Conservation (phyloP, 2,329 filamentous ascomycete species). For the Nigrospora osmanthi region DNA sequence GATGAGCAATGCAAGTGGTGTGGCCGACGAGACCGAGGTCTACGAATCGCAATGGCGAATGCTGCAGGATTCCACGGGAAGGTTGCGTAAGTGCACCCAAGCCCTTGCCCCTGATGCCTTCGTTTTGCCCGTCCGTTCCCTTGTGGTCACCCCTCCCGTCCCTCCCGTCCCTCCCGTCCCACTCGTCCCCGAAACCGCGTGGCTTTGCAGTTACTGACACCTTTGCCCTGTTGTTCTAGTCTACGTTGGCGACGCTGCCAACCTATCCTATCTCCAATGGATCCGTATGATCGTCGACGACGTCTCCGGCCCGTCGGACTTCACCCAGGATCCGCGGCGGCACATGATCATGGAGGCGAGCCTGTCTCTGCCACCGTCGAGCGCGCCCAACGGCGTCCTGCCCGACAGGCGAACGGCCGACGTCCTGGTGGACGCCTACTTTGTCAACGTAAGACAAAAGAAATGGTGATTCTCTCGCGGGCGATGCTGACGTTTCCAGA, state of each 20-base stretch:
- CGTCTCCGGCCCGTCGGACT: slow-evolving; percentile 43
- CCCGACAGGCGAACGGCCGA: slow-evolving; percentile 47
- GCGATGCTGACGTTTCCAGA: slow-evolving; percentile 29
- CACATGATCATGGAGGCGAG: slow-evolving; percentile 49
- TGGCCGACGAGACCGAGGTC: slow-evolving; percentile 48
- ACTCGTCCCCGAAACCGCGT: too few species aligned
- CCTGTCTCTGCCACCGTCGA: slow-evolving; percentile 35
- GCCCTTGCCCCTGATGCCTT: too few species aligned
- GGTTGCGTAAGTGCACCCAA: slow-evolving; percentile 37
- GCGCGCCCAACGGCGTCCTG: slow-evolving; percentile 42
- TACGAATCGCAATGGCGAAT: slow-evolving; percentile 44
- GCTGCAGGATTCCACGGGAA: slow-evolving; percentile 50
- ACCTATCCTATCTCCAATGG: slow-evolving; percentile 51
- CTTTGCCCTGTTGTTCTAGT: slow-evolving; percentile 11
- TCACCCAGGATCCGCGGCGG: slow-evolving; percentile 48
- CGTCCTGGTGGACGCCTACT: slow-evolving; percentile 50
- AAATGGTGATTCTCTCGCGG: not conserved
- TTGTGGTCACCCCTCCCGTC: too few species aligned
- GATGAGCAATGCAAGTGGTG: slow-evolving; percentile 31
- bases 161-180: too few species aligned
- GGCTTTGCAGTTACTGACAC: too few species aligned
- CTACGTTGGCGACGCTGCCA: slow-evolving; percentile 57
- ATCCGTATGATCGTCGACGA: slow-evolving; percentile 53
- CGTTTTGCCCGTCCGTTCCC: too few species aligned
- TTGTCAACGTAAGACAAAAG: slow-evolving; percentile 42